Conservation (phyloP, 2,329 filamentous ascomycete species). For the Huntiella omanensis region DNA sequence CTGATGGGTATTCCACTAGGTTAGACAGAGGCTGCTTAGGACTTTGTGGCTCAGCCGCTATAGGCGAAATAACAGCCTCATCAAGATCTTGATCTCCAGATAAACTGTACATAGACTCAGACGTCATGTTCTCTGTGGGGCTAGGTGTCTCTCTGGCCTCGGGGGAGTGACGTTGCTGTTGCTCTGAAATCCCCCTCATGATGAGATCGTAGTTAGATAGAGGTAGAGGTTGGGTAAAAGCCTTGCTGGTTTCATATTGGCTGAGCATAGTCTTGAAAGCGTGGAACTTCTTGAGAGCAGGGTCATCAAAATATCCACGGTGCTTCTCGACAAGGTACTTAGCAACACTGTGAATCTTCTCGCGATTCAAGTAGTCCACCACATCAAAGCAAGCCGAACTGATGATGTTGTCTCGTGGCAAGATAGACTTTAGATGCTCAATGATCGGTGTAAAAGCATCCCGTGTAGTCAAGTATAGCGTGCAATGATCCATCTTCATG, state of each 20-base stretch:
- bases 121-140: conserved; percentile 1
- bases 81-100: conserved; percentile 17
- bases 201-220: conserved; percentile 5
- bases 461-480: conserved; percentile 65
- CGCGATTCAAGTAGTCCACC: conserved; percentile 75
- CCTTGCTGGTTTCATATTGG: conserved; percentile 62
- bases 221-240: conserved; percentile 26
- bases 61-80: conserved; percentile 1
- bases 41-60: conserved; percentile 2
- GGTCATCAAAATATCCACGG: conserved; percentile 55
- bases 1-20: conserved; percentile 81
- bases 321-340: conserved; percentile 72
- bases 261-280: conserved; percentile 53
- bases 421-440: conserved; percentile 63
- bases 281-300: conserved; percentile 52
- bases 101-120: conserved; percentile 52
- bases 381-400: conserved; percentile 89
- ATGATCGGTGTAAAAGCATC: conserved; percentile 69
- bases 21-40: conserved; percentile 44
- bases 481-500: conserved; percentile 80
- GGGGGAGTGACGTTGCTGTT: conserved; percentile 1
- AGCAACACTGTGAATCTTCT: conserved; percentile 63
- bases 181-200: conserved; percentile 5
- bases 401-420: conserved; percentile 81
- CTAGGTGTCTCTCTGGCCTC: neutral